Evolutionary conservation across 495 filamentous ascomycete species (phyloP), one percentile per base, ranked within the genome.

Genomic region (Hypoxylon subgilvum): DNA sequence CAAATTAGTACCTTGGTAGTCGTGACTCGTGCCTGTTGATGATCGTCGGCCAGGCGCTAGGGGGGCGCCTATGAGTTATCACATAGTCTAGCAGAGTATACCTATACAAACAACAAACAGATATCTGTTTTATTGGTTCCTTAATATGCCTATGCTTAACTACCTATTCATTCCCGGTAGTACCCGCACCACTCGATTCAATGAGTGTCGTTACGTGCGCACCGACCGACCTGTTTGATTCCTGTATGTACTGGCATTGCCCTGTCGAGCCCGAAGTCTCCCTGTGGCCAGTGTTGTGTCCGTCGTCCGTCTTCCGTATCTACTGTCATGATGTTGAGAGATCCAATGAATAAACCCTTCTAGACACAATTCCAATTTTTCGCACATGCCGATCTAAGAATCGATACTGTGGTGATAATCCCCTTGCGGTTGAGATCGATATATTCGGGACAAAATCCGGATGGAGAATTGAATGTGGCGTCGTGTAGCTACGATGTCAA

Each of bases 1-100:
- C 27, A 28, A 45, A 46, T 39, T 28, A 35, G 59, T 52, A 63
- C 18, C 22, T 31, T n/a, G n/a, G n/a, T n/a, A n/a, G n/a, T n/a
- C n/a, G n/a, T n/a, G n/a, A n/a, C n/a, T n/a, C n/a, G 53, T 63
- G 38, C 60, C 60, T 63, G 60, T 31, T 36, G 48, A 63, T 58
- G 36, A 56, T 41, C 25, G 40, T 43, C 13, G 21, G 47, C 32
- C 6, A 52, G 43, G 40, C 25, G 16, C 36, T 43, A 8, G 21
- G 36, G 2, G 42, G 23, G 27, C 42, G 25, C 44, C n/a, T 34
- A 13, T 34, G 5, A 5, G 27, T 51, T 55, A 55, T 34, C 51
- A 47, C 28, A 21, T 47, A n/a, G n/a, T n/a, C n/a, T 34, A 34
- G 19, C 18, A 47, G 34, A 17, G 30, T n/a, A 35, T 28, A 12